Base-by-base conservation (phyloP, 2,329 filamentous ascomycete species). In the Teratosphaeria pseudoeucalypti region DNA sequence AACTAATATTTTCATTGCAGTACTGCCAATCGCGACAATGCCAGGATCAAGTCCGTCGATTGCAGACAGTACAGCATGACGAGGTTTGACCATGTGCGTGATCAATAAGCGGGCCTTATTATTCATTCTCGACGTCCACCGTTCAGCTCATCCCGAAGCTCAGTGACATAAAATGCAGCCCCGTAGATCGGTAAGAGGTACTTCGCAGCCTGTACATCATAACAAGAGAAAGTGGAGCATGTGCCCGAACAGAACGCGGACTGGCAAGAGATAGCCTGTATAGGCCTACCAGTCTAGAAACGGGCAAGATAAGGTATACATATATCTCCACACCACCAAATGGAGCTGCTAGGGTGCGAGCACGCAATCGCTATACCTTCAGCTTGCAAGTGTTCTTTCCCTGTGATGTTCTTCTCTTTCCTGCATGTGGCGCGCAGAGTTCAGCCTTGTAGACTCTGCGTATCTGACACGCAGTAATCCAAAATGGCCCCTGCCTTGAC, bases 401-500 rank as follows among this genome's bases (percentile, higher is more conserved):
- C n/a, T 10, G 10, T 49, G n/a, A 10, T 49, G 43, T 49, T 49
- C 16, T 49, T n/a, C n/a, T 23, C 43, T 49, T n/a, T 49, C 43
- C 43, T 49, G 9, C 43, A 49, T 23, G 43, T 23, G 16, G 11
- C 19, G 6, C 43, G 9, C 19, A 49, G 43, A 16, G 19, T 49
- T 49, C 5, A 49, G 9, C 16, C 19, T 19, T n/a, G n/a, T 49
- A 19, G 16, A 49, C 52, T 54, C 19, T 54, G 52, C 52, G 27
- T 54, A 16, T 34, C 14, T 54, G 27, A 32, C 32, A 34, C 10
- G 32, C 32, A 32, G 32, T n/a, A 32, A 54, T 26, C 29, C 29
- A 56, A 6, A 12, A 57, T 57, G 37, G 55, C 55, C 14, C 55
- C 55, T 19, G 55, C 55, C 11, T 52, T 57, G 34, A 57, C 55